phyloP scores from a whole-genome alignment of 768 basidiomycete genomes.

The Pseudohyphozyma bogoriensis region DNA sequence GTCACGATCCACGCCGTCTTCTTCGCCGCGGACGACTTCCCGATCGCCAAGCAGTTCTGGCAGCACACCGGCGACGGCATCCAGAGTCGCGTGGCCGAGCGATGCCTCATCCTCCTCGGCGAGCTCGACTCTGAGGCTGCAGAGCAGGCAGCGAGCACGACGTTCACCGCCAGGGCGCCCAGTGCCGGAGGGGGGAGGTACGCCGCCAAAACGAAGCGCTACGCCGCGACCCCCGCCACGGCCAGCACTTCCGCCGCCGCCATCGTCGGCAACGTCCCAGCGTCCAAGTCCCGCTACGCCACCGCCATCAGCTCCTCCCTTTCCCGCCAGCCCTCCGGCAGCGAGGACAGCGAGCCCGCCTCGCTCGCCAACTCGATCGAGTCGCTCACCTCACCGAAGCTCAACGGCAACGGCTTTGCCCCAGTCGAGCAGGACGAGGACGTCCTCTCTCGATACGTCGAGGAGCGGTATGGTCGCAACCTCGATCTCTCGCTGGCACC shows the following conservation, averaged over 20 bases:
- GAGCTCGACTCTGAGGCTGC: constrained; percentile 34
- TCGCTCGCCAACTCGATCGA: constrained; percentile 17
- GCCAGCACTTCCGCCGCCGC: constrained; percentile 12
- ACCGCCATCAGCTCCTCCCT: constrained; percentile 30
- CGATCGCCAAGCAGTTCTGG: constrained; percentile 83
- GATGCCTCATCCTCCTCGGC: constrained; percentile 62
- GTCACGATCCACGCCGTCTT: constrained; percentile 71
- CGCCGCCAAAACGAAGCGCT: constrained; percentile 15
- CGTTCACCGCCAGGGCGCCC: not conserved
- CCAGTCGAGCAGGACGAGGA: constrained; percentile 42
- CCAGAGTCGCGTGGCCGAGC: constrained; percentile 74
- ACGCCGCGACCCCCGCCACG: constrained; percentile 6
- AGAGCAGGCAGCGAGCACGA: not conserved
- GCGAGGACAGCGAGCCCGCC: constrained; percentile 18
- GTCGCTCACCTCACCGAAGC: constrained; percentile 7
- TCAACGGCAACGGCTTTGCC: constrained; percentile 44
- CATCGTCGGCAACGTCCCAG: constrained; percentile 12
- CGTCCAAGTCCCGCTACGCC: constrained; percentile 18
- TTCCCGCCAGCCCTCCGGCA: constrained; percentile 29
- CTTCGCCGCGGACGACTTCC: constrained; percentile 53
- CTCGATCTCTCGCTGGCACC: constrained; percentile 60
- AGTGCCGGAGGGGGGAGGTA: constrained; percentile 1
- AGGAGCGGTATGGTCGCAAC: constrained; percentile 91
- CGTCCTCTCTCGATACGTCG: constrained; percentile 57
- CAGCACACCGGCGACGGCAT: constrained; percentile 88